These are phyloP conservation scores for Aspergillus funiculosus DNA, from an alignment of 495 filamentous ascomycete genomes.

Conservation along the genomic window DNA sequence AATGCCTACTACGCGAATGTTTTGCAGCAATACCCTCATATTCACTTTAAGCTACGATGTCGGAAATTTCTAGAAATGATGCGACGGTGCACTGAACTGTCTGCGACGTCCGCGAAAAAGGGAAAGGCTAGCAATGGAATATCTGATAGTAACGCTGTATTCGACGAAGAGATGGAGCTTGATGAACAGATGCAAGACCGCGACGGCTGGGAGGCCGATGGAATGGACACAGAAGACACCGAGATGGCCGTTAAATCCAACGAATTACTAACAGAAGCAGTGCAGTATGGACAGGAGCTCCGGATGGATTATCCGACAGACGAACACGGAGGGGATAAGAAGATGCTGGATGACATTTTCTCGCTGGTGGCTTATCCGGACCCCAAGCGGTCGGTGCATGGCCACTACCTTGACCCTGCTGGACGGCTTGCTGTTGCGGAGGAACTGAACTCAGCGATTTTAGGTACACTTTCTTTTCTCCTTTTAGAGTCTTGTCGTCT, in stretches of 20 bases:
- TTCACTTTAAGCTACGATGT: slow-evolving; percentile 85
- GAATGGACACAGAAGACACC: slow-evolving; percentile 51
- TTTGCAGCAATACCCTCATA: slow-evolving; percentile 75
- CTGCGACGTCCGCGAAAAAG: slow-evolving; percentile 31
- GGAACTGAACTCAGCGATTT: slow-evolving; percentile 88
- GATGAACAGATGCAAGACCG: slow-evolving; percentile 55
- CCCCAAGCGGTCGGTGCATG: slow-evolving; percentile 64
- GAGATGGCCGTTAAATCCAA: slow-evolving; percentile 38
- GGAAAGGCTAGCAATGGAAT: slow-evolving; percentile 30
- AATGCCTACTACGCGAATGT: slow-evolving; percentile 74
- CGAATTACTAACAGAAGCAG: slow-evolving; percentile 58
- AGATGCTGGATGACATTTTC: slow-evolving; percentile 78
- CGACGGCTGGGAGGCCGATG: slow-evolving; percentile 47
- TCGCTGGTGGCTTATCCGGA: slow-evolving; percentile 83
- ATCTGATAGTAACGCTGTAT: slow-evolving; percentile 45
- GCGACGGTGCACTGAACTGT: slow-evolving; percentile 66
- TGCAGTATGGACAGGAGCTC: slow-evolving; percentile 77
- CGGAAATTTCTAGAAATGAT: slow-evolving; percentile 97
- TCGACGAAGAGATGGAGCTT: slow-evolving; percentile 74
- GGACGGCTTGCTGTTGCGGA: slow-evolving; percentile 81
- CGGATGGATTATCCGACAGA: slow-evolving; percentile 62
- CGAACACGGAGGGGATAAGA: slow-evolving; percentile 64
- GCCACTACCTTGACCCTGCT: slow-evolving; percentile 69
- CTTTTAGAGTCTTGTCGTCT: no score
- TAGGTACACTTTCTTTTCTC: slow-evolving; percentile 54